Evolutionary conservation across 169 alveolate genomes (phyloP).

Genomic region (Plasmodium adleri): DNA sequence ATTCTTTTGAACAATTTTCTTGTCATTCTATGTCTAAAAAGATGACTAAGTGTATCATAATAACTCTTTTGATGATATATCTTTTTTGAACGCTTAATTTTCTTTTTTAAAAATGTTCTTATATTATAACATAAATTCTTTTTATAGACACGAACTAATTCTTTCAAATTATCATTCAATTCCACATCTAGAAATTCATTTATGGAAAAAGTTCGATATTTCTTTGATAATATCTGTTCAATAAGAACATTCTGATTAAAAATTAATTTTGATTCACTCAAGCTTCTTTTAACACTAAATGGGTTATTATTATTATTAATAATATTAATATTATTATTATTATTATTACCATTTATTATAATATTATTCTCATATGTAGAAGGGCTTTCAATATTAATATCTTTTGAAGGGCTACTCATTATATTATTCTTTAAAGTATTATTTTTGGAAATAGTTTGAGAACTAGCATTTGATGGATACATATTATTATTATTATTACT

Average conservation of each 20-base stretch:
- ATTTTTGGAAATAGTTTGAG: not conserved
- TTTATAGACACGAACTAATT: constrained; percentile 34
- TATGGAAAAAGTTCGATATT: constrained; percentile 45
- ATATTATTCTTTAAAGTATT: not conserved
- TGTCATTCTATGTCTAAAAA: not conserved
- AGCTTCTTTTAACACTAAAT: not conserved
- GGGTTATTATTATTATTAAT: not conserved
- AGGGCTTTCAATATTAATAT: not conserved
- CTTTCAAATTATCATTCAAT: constrained; percentile 30
- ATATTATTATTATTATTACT: not conserved
- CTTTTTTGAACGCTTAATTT: not conserved
- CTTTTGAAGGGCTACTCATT: not conserved
- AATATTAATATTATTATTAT: not conserved
- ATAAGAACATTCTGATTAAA: constrained; percentile 28
- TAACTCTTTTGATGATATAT: not conserved
- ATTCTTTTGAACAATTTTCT: not conserved
- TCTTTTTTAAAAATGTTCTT: constrained; percentile 9
- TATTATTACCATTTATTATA: not conserved
- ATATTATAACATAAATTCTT: constrained; percentile 46
- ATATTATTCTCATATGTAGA: no score
- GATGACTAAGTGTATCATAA: not conserved
- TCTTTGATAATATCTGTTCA: constrained; percentile 49
- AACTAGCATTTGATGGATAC: not conserved
- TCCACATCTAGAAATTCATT: constrained; percentile 68
- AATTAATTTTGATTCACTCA: constrained; percentile 6